Base-by-base conservation (phyloP, 1,284 basidiomycete genomes). In the Microbotryomycetes sp. region DNA sequence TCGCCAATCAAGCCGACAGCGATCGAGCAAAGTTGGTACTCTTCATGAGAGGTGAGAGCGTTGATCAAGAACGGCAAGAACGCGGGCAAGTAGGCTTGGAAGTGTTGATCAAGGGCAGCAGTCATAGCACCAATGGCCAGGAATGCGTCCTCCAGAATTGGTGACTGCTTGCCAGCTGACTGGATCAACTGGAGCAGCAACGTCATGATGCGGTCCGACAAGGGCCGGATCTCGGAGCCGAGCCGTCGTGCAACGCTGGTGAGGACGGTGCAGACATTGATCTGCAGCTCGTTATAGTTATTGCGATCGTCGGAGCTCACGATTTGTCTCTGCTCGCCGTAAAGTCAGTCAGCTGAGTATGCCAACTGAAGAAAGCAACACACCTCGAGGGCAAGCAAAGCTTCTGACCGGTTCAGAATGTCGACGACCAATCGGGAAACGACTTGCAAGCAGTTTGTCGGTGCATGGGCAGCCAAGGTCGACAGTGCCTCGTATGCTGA, bases 201-300 rank as follows among this genome's bases (percentile, higher is more conserved):
- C 30, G 89, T 94, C 94, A 98, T 98, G 75, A 97, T 89, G 28
- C 91, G 85, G 75, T 97, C 91, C 45, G 91, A 88, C 68, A 96
- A 78, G 4, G 92, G 91, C 70, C 86, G 84, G 65, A 97, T 89
- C 60, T 91, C 87, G 4, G 81, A 80, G 57, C 84, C 85, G 52
- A 97, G 81, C 76, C 92, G 88, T 61, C 90, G 87, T 65, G 91
- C 84, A 30, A 91, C 85, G 72, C 84, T 84, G 57, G 89, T 88
- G 60, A 91, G 80, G 52, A 96, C 88, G 64, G 87, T 87, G 77
- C 92, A 97, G 72, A 97, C 83, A 77, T 94, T 96, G 77, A 90
- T 88, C 76, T 97, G 93, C 47, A 99, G 81, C 76, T 99, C 94
- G 74, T 93, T 94, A 91, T 94, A 97, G 80, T 97, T 98, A 78